Percentiles rank a stretch among this genome's conserved stretches.
These are phyloP conservation scores for Prunus davidiana DNA, from an alignment of 306 rosid genomes.

Conservation along the genomic window DNA sequence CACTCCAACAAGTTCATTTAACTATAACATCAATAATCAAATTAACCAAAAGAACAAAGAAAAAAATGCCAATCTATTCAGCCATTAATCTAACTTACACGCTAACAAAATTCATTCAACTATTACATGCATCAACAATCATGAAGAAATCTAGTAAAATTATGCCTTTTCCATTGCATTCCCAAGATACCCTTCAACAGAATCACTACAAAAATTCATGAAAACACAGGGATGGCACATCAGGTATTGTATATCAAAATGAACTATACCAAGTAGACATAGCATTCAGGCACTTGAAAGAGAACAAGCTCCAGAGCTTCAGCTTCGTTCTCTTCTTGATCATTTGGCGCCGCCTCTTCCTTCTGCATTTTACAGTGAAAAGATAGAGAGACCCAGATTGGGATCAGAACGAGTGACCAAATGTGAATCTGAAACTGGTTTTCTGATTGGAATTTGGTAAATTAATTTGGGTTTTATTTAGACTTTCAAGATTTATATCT, in stretches of 20 bases:
- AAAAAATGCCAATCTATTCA: background rate
- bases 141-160: background rate
- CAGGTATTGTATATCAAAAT: background rate
- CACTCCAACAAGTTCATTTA: background rate
- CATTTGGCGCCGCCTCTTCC: constrained; percentile 39
- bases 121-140: background rate
- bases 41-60: too few relatives aligned
- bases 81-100: background rate
- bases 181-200: constrained; percentile 19
- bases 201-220: background rate
- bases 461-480: constrained; percentile 12
- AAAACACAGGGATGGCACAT: background rate
- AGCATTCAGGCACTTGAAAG: constrained; percentile 92
- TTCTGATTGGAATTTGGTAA: constrained; percentile 22
- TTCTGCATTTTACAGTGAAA: constrained; percentile 53
- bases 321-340: constrained; percentile 38
- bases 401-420: constrained; percentile 11
- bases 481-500: background rate
- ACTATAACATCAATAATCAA: background rate
- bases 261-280: constrained; percentile 66
- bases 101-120: background rate
- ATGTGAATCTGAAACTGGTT: constrained; percentile 25
- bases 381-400: constrained; percentile 20
- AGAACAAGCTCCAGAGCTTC: constrained; percentile 86
- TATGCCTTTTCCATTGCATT: constrained; percentile 8